A percentile compares a stretch with the other conserved stretches of the same genome.
phyloP scores from a whole-genome alignment of 1,284 basidiomycete genomes.

The Termitomyces sp. region DNA sequence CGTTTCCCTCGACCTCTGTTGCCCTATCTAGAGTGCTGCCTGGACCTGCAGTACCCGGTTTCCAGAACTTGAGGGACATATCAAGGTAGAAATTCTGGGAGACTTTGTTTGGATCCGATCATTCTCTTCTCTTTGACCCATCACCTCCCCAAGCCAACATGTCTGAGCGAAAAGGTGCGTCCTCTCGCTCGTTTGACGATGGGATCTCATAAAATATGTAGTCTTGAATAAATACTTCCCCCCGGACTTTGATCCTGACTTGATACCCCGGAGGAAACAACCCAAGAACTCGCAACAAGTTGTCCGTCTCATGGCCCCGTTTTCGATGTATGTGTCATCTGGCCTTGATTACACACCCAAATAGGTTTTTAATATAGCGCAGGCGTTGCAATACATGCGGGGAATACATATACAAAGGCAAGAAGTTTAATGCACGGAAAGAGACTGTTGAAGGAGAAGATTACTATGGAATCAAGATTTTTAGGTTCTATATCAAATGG shows the following conservation, averaged over 20 bases:
- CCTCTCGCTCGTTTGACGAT: neutral
- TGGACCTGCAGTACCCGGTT: slow-evolving; percentile 79
- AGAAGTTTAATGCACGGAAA: slow-evolving; percentile 99
- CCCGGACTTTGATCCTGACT: slow-evolving; percentile 96
- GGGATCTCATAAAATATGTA: slow-evolving; percentile 24
- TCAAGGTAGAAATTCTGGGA: neutral
- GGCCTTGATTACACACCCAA: neutral
- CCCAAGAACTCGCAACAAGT: slow-evolving; percentile 94
- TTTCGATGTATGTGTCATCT: slow-evolving; percentile 72
- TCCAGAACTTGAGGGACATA: slow-evolving; percentile 68
- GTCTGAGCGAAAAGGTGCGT: slow-evolving; percentile 83
- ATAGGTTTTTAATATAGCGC: slow-evolving; percentile 13
- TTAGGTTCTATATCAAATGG: slow-evolving; percentile 84
- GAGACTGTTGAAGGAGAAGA: slow-evolving; percentile 97
- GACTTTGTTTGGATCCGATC: slow-evolving; percentile 9
- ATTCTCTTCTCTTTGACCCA: neutral
- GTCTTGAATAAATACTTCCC: slow-evolving; percentile 91
- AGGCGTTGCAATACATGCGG: slow-evolving; percentile 94
- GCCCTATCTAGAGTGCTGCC: slow-evolving; percentile 86
- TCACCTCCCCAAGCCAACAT: slow-evolving; percentile 38
- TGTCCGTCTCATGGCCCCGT: slow-evolving; percentile 98
- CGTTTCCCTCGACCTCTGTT: slow-evolving; percentile 66
- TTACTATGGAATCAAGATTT: slow-evolving; percentile 97
- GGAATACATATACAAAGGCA: slow-evolving; percentile 97
- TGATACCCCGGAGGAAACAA: slow-evolving; percentile 86